Evolutionary conservation across 1,284 basidiomycete species (phyloP).

Genomic region (Moniliophthora roreri): DNA sequence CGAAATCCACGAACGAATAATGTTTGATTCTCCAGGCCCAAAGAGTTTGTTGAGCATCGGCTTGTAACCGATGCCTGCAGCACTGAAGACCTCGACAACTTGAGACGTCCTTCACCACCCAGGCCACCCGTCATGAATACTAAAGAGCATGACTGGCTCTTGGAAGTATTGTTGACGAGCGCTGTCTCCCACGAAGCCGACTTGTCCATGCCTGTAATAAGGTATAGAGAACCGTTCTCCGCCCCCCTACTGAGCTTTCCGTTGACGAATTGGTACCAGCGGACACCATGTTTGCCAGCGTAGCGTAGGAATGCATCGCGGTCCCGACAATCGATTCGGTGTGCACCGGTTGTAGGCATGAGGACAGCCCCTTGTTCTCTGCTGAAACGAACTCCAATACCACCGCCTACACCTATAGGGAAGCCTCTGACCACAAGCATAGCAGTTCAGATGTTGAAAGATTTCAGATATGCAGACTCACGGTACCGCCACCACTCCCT

Average conservation of each 20-base stretch:
- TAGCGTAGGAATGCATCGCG: not conserved
- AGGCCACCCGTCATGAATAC: not conserved
- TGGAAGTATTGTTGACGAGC: not conserved
- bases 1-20: not conserved
- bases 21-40: not conserved
- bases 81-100: not conserved
- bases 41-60: not conserved
- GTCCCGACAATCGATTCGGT: not conserved
- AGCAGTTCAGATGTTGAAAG: not conserved
- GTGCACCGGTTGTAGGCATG: not conserved
- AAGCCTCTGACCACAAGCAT: not conserved
- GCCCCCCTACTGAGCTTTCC: not conserved
- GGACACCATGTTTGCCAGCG: not conserved
- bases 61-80: not conserved
- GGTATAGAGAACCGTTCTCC: not conserved
- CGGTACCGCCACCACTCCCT: not conserved
- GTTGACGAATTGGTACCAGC: not conserved
- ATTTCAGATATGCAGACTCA: not conserved
- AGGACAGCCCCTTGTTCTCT: not conserved
- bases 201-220: slow-evolving; percentile 3
- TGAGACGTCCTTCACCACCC: not conserved
- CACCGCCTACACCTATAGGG: not conserved
- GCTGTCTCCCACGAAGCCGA: not conserved
- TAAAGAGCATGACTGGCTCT: not conserved
- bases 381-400: not conserved